Evolutionary conservation across 1,139 yeast species (phyloP).

Genomic region (Sugiyamaella novakii): DNA sequence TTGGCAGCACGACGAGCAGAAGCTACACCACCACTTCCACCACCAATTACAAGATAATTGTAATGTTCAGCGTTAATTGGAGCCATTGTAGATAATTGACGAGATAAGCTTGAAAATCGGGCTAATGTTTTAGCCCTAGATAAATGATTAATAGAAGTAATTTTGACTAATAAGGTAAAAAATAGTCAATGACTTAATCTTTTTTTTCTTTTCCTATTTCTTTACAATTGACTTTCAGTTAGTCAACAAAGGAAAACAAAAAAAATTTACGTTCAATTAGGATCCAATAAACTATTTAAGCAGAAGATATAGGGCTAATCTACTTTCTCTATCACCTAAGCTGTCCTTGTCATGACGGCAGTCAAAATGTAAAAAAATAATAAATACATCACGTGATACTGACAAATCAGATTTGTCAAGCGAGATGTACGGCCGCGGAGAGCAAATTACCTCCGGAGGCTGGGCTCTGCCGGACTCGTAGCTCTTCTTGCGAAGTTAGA

Average conservation of each 20-base stretch:
- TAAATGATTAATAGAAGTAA: conserved; percentile 1
- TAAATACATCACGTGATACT: too few species aligned
- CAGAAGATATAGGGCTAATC: too few species aligned
- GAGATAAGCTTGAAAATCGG: conserved; percentile 13
- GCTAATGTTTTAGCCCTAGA: conserved; percentile 14
- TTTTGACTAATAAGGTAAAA: too few species aligned
- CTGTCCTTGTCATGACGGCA: background rate
- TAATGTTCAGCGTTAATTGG: conserved; percentile 56
- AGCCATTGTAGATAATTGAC: conserved; percentile 48
- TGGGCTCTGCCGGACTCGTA: conserved; percentile 1
- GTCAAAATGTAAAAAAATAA: too few species aligned
- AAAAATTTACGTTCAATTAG: too few species aligned
- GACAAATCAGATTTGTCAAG: too few species aligned
- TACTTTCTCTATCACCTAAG: background rate
- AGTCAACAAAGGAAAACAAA: background rate
- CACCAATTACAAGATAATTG: conserved; percentile 94
- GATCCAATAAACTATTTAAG: too few species aligned
- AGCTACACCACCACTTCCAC: conserved; percentile 99
- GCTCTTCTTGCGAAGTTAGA: too few species aligned
- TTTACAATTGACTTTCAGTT: too few species aligned
- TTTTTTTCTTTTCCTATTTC: background rate
- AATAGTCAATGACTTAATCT: too few species aligned
- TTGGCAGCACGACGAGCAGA: conserved; percentile 95
- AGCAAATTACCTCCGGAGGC: conserved; percentile 1
- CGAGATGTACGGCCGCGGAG: too few species aligned